Base-by-base conservation (phyloP, 345 rosid species). In the Erodium maritimum region DNA sequence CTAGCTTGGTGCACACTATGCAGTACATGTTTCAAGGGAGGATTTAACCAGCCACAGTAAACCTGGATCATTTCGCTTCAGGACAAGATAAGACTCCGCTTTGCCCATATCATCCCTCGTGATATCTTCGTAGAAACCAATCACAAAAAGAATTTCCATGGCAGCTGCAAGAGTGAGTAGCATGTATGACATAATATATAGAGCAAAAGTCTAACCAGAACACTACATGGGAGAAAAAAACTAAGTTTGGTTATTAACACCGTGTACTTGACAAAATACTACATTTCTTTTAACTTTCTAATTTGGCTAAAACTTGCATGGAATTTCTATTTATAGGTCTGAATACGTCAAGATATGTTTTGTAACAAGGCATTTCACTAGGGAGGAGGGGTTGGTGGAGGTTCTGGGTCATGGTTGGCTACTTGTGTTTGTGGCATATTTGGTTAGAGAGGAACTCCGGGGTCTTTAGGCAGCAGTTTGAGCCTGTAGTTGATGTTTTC, bases 11-110 rank as follows among this genome's bases (percentile, higher is more conserved):
- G 25, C 17, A 62, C 79, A 73, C 64, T 63, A 76, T 42, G 77
- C 63, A 56, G 71, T 65, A 60, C 65, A 70, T 2, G 86, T 68
- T 74, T 87, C 95, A 0, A 93, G 76, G 65, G 80, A 76, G 57
- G 96, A 80, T 66, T 87, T 89, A 23, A 87, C 96, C 58, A 93
- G 95, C 99, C 96, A 93, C 79, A 89, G 67, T 53, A 93, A 71
- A 42, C 96, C 97, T 12, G 82, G 95, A 68, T 93, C 97, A 53
- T 93, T 87, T 42, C 97, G 76, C 81, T 82, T 87, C 79, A 93
- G 42, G 54, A 83, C 88, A 60, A 93, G 55, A 54, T 77, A 93
- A 57, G 82, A 58, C 63, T 89, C 95, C n/a, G 61, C 61, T 45
- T 61, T 75, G 20, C 96, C 91, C 2, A 63, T 69, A 17, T 69